Conservation (phyloP, 2,329 filamentous ascomycete species). For the Aspergillus texensis region DNA sequence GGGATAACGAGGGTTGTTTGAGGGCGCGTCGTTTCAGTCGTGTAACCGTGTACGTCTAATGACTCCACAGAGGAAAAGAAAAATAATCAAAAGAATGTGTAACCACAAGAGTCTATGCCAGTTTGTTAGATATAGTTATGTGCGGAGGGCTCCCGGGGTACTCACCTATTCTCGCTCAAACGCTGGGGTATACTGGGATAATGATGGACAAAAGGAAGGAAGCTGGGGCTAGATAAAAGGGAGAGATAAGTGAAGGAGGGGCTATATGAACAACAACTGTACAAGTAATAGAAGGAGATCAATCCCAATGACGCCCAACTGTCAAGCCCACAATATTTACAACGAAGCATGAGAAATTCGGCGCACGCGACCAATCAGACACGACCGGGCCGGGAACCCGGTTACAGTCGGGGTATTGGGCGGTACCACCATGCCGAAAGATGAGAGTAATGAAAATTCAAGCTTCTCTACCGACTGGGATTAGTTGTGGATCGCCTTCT, state of each 20-base stretch:
- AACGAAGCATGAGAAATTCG: conserved; percentile 15
- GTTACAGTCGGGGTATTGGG: conserved; percentile 18
- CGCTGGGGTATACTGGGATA: conserved; percentile 4
- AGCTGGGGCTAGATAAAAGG: conserved; percentile 5
- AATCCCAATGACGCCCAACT: conserved; percentile 10
- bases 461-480: conserved; percentile 10
- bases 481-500: conserved; percentile 16
- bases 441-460: conserved; percentile 16
- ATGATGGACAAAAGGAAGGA: conserved; percentile 11
- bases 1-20: not conserved
- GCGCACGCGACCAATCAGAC: conserved; percentile 18
- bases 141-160: not conserved
- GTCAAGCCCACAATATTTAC: conserved; percentile 8
- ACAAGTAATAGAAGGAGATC: not conserved
- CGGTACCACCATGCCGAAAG: conserved; percentile 16
- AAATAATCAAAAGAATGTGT: conserved; percentile 7
- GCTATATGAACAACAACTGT: conserved; percentile 5
- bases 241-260: conserved; percentile 10
- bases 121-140: not conserved
- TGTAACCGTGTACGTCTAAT: not conserved
- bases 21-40: not conserved
- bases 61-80: conserved; percentile 3
- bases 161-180: conserved; percentile 8
- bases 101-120: not conserved
- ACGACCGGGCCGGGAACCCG: conserved; percentile 20